Conservation (phyloP, 2,329 filamentous ascomycete genomes). For the Penicillium sp. region DNA sequence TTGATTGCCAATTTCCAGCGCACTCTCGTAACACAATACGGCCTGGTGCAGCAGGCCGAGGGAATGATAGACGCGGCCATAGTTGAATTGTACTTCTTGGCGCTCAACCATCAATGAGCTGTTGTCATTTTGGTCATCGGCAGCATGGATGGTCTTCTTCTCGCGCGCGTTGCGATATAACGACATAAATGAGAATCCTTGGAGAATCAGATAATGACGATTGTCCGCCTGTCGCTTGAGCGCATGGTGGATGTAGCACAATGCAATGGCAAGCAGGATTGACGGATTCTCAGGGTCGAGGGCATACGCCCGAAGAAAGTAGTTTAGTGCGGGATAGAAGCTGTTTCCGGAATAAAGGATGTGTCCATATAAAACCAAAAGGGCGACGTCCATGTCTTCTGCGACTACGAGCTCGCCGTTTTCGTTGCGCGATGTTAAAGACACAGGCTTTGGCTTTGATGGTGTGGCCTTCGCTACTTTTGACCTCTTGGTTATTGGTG, state of each 20-base stretch:
- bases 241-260: slow-evolving; percentile 82
- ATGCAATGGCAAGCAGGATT: slow-evolving; percentile 74
- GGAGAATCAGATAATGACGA: slow-evolving; percentile 78
- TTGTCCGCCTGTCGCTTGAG: slow-evolving; percentile 89
- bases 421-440: slow-evolving; percentile 36
- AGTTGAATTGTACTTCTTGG: slow-evolving; percentile 79
- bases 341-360: slow-evolving; percentile 80
- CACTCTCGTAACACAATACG: slow-evolving; percentile 64
- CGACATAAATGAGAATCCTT: slow-evolving; percentile 77
- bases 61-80: slow-evolving; percentile 71
- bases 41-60: slow-evolving; percentile 71
- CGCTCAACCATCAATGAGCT: slow-evolving; percentile 44
- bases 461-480: background rate
- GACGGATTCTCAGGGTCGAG: slow-evolving; percentile 72
- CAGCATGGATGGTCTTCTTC: slow-evolving; percentile 20
- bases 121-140: background rate
- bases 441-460: slow-evolving; percentile 39
- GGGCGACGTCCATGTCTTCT: slow-evolving; percentile 65
- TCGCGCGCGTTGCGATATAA: slow-evolving; percentile 64
- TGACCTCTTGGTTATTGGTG: background rate
- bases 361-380: slow-evolving; percentile 86
- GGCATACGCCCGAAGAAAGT: slow-evolving; percentile 73
- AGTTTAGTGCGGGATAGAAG: slow-evolving; percentile 79
- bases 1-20: slow-evolving; percentile 48
- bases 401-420: slow-evolving; percentile 33